Base-by-base conservation (phyloP, 257 asterid genomes). In the Solanum sparsipilum region DNA sequence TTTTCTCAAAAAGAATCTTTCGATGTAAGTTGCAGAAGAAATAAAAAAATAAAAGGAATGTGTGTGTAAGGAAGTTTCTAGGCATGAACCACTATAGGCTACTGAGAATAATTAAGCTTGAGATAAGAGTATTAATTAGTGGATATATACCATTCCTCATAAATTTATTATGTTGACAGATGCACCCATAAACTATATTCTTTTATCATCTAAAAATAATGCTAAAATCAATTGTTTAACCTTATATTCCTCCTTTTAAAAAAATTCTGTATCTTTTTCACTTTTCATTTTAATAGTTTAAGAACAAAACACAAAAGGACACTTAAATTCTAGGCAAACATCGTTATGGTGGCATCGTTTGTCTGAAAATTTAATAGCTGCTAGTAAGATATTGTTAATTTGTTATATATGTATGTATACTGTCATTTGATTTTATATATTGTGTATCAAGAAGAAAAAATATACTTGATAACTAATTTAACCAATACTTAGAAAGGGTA, bases 121-220 rank as follows among this genome's bases (percentile, higher is more conserved):
- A 70, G 88, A 74, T 88, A 52, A 48, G 86, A 92, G 9, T 48
- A 81, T 81, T 82, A 27, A 81, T 81, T 82, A 27, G 88, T 89
- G 96, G 89, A 91, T 91, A 89, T 93, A 91, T 94, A 83, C 95
- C 90, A 41, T 78, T 87, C 89, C 85, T 88, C 84, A 84, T 83
- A 27, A 36, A 82, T 34, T 34, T 87, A 90, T 90, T 89, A 68
- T 90, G 90, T 32, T 91, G 85, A 87, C 11, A 90, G 92, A 93
- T 92, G 91, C 92, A 91, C 88, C 82, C 34, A 76, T 85, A 81
- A 86, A 46, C 87, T 91, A 84, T 88, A 92, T 93, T 92, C 95
- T 91, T 63, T 65, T n/a, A 72, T 89, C 58, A 88, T 92, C 87
- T 88, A 32, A 88, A 32, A 88, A 9, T 20, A 44, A 58, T 34